Percentiles rank a stretch among this genome's conserved stretches.
Conservation (phyloP, 768 basidiomycete genomes). For the Leccinum pellstonianum region DNA sequence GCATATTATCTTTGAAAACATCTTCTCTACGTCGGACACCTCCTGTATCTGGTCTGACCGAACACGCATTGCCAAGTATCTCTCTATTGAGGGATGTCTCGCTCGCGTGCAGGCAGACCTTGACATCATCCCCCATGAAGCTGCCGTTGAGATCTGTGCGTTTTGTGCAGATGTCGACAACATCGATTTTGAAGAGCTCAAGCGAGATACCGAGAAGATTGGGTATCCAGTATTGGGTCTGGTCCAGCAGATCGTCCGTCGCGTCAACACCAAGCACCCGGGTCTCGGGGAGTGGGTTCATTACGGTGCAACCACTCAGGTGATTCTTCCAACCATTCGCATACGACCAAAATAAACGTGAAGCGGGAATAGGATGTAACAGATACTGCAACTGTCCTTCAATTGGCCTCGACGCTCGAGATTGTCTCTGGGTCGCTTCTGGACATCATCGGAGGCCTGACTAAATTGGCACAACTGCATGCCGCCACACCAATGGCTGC, state of each 20-base stretch:
- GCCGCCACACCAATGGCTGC: conserved; percentile 44
- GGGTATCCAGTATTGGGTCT: conserved; percentile 47
- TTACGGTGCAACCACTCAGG: conserved; percentile 51
- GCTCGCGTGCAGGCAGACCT: conserved; percentile 40
- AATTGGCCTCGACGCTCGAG: conserved; percentile 40
- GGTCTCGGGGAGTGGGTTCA: conserved; percentile 48
- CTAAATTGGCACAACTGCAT: conserved; percentile 31
- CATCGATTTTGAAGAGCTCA: conserved; percentile 40
- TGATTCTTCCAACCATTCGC: conserved; percentile 8
- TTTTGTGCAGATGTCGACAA: conserved; percentile 36
- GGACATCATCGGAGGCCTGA: conserved; percentile 31
- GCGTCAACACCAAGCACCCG: conserved; percentile 33
- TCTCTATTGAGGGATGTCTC: conserved; percentile 33
- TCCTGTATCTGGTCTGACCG: conserved; percentile 43
- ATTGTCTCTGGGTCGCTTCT: conserved; percentile 32
- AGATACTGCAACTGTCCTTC: conserved; percentile 46
- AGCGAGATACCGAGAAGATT: conserved; percentile 40
- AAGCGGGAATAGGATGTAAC: conserved; percentile 41
- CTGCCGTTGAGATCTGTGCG: conserved; percentile 35
- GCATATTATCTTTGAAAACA: conserved; percentile 35
- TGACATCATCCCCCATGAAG: conserved; percentile 39
- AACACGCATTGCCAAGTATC: conserved; percentile 24
- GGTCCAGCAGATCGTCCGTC: conserved; percentile 42
- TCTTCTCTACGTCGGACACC: conserved; percentile 40
- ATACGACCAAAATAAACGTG: neutral